Percentiles rank a stretch among this genome's conserved stretches.
phyloP scores from a whole-genome alignment of 257 asterid genomes.

The Solanum clarkiae region DNA sequence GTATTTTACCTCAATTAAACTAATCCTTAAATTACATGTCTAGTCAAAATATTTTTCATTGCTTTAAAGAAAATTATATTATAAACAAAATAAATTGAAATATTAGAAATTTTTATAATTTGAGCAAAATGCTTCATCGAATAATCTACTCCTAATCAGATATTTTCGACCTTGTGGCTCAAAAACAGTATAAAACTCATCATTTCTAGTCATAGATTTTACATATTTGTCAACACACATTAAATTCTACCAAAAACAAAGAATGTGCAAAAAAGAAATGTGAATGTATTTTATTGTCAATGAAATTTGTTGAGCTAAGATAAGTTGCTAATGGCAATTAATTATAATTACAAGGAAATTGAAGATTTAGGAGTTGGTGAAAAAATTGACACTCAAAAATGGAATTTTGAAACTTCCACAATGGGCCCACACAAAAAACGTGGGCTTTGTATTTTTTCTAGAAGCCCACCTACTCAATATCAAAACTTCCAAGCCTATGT shows the following conservation, averaged over 20 bases:
- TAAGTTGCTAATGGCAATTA: neutral
- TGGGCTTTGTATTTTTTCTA: constrained; percentile 11
- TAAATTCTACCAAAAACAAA: neutral
- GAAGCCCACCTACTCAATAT: constrained; percentile 20
- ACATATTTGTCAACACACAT: neutral
- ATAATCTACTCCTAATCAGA: neutral
- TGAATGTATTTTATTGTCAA: neutral
- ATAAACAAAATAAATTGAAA: neutral
- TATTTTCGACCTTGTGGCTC: no score
- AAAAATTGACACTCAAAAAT: neutral
- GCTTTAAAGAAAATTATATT: neutral
- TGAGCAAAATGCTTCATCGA: neutral
- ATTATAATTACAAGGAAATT: neutral
- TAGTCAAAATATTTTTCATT: neutral
- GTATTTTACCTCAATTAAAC: neutral
- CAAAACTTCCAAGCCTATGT: neutral
- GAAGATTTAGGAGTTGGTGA: constrained; percentile 9
- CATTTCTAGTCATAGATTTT: neutral
- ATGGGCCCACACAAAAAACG: constrained; percentile 1
- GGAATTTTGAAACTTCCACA: neutral
- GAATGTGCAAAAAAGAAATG: neutral
- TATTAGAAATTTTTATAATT: neutral
- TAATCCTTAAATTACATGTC: neutral
- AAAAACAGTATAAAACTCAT: neutral
- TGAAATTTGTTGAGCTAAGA: neutral